Conservation (phyloP, 805 yeast species). For the Starmerella floricola region DNA sequence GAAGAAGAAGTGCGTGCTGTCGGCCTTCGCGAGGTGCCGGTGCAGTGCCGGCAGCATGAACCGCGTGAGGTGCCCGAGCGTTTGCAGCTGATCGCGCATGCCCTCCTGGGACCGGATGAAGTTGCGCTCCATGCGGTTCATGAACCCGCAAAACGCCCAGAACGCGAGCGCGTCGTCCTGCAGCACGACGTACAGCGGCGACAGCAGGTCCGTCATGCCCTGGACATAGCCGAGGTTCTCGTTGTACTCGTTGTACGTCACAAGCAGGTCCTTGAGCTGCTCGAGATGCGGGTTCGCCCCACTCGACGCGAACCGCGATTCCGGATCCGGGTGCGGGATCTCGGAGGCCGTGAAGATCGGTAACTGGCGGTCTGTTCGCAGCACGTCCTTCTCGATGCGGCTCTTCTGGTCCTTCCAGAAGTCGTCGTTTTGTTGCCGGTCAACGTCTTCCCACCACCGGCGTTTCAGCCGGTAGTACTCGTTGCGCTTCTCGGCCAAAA, state of each 20-base stretch:
- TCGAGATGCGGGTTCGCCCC: conserved; percentile 70
- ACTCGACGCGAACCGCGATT: conserved; percentile 45
- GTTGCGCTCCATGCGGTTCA: conserved; percentile 93
- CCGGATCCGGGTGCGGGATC: conserved; percentile 33
- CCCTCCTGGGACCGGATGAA: conserved; percentile 87
- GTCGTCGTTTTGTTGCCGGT: conserved; percentile 42
- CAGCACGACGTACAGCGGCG: conserved; percentile 58
- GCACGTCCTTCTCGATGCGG: conserved; percentile 86
- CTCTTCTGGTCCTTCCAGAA: conserved; percentile 84
- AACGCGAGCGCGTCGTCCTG: conserved; percentile 69
- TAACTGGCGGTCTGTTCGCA: conserved; percentile 74
- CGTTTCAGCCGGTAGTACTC: conserved; percentile 53
- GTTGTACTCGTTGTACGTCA: conserved; percentile 79
- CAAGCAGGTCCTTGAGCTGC: conserved; percentile 59
- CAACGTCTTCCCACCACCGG: conserved; percentile 56
- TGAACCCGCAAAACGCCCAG: conserved; percentile 77
- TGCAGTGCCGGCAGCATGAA: conserved; percentile 80
- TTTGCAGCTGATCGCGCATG: conserved; percentile 75
- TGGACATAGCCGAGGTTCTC: conserved; percentile 85
- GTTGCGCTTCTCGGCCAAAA: conserved; percentile 43
- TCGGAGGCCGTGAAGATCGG: conserved; percentile 46
- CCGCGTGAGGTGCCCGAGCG: conserved; percentile 74
- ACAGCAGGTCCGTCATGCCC: conserved; percentile 90
- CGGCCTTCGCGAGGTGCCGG: conserved; percentile 73
- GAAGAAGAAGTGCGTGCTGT: conserved; percentile 80